These are phyloP conservation scores for Penicillium samsonianum DNA, from an alignment of 495 filamentous ascomycete genomes.

Conservation along the genomic window DNA sequence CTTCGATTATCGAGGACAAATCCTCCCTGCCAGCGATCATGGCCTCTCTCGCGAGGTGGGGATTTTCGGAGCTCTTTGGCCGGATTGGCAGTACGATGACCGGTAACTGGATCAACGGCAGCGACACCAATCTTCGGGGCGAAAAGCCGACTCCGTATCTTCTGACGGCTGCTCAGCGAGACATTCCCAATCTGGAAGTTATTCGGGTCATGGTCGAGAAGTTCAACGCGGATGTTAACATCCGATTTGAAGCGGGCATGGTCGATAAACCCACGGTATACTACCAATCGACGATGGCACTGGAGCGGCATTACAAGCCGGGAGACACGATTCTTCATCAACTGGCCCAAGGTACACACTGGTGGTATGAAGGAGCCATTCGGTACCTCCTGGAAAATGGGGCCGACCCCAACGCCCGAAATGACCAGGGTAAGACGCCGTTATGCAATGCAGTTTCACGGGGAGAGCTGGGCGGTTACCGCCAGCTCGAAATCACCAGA, in stretches of 20 bases:
- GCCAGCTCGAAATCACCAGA: constrained; percentile 26
- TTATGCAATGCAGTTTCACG: constrained; percentile 37
- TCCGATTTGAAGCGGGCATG: constrained; percentile 14
- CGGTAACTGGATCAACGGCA: constrained; percentile 23
- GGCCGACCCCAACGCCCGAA: constrained; percentile 39
- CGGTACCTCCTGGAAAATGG: constrained; percentile 44
- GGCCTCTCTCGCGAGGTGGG: constrained; percentile 21
- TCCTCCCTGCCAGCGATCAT: constrained; percentile 12
- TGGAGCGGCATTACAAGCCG: constrained; percentile 11
- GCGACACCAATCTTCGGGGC: not conserved
- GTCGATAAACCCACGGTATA: constrained; percentile 13
- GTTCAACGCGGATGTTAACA: constrained; percentile 38
- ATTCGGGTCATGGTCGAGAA: constrained; percentile 44
- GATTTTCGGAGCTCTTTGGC: constrained; percentile 22
- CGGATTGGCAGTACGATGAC: constrained; percentile 16
- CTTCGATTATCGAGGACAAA: not conserved
- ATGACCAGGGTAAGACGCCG: constrained; percentile 41
- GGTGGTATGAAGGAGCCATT: constrained; percentile 49
- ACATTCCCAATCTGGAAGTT: constrained; percentile 44
- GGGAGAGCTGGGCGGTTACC: constrained; percentile 11
- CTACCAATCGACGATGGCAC: constrained; percentile 14
- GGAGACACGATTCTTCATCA: constrained; percentile 38
- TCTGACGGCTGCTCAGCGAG: constrained; percentile 30
- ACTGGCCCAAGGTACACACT: constrained; percentile 38
- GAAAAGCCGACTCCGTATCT: constrained; percentile 26